Conservation (phyloP, 1,284 basidiomycete genomes). For the Marasmius sp. region DNA sequence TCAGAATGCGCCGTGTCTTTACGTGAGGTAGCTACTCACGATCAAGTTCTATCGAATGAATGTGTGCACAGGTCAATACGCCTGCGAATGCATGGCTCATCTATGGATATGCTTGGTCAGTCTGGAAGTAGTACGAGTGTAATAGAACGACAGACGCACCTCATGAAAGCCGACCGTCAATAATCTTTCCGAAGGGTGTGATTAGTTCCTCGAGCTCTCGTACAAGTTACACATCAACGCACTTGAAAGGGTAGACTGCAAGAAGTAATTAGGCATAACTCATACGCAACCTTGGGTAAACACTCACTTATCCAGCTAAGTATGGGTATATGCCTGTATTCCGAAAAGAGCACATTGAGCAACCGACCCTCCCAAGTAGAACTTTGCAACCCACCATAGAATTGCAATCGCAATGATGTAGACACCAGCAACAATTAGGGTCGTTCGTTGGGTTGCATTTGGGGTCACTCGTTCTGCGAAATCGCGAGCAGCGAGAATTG, state of each 20-base stretch:
- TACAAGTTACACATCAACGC: constrained; percentile 30
- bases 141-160: constrained; percentile 37
- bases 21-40: constrained; percentile 45
- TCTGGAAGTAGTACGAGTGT: neutral
- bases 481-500: constrained; percentile 27
- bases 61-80: constrained; percentile 86
- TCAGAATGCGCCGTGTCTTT: constrained; percentile 16
- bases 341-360: neutral
- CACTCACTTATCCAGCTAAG: constrained; percentile 12
- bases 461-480: constrained; percentile 51
- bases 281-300: neutral
- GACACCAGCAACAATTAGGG: constrained; percentile 73
- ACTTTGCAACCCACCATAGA: constrained; percentile 55
- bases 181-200: constrained; percentile 38
- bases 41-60: constrained; percentile 86
- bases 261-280: constrained; percentile 50
- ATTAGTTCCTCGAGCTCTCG: constrained; percentile 7
- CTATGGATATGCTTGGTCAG: constrained; percentile 35
- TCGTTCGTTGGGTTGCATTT: constrained; percentile 70
- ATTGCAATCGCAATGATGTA: constrained; percentile 75
- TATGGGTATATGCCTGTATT: constrained; percentile 9
- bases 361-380: neutral
- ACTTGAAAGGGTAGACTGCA: constrained; percentile 94
- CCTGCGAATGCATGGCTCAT: constrained; percentile 84
- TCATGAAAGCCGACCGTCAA: constrained; percentile 92